phyloP scores from a whole-genome alignment of 2,329 filamentous ascomycete genomes.

The Chaetothyriales sp. region DNA sequence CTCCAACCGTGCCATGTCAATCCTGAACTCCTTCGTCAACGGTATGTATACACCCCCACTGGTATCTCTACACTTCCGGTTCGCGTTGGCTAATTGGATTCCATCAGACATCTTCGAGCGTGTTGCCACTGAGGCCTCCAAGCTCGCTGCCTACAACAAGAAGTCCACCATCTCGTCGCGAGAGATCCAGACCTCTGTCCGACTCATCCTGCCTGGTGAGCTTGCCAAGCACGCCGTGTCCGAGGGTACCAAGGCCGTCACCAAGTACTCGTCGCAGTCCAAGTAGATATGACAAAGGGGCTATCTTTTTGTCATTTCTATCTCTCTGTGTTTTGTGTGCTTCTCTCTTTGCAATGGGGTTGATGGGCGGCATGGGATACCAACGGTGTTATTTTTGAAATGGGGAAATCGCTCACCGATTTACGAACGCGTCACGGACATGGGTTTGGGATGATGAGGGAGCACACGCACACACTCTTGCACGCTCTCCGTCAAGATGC shows the following conservation, averaged over 20 bases:
- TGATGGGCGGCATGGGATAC: constrained; percentile 17
- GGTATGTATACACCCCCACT: constrained; percentile 49
- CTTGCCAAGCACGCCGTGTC: constrained; percentile 99
- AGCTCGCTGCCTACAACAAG: constrained; percentile 99
- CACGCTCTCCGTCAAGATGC: not conserved
- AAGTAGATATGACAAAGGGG: constrained; percentile 61
- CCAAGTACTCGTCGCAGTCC: constrained; percentile 99
- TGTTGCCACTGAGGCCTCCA: constrained; percentile 94
- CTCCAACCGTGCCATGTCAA: constrained; percentile 99
- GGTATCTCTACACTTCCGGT: no score
- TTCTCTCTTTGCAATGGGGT: constrained; percentile 26
- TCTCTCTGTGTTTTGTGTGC: constrained; percentile 40
- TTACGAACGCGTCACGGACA: constrained; percentile 16
- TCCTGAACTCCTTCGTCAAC: constrained; percentile 99
- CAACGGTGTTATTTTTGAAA: constrained; percentile 27
- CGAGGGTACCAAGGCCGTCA: constrained; percentile 98
- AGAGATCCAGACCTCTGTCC: constrained; percentile 98
- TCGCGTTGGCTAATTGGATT: not conserved
- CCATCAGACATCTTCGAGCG: constrained; percentile 93
- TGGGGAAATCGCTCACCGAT: constrained; percentile 24
- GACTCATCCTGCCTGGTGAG: constrained; percentile 94
- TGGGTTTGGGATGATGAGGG: constrained; percentile 1
- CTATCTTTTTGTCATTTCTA: constrained; percentile 18
- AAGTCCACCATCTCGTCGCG: constrained; percentile 99
- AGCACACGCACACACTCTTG: not conserved